phyloP scores from a whole-genome alignment of 495 filamentous ascomycete species.

The Trichocladium uniseriatum region DNA sequence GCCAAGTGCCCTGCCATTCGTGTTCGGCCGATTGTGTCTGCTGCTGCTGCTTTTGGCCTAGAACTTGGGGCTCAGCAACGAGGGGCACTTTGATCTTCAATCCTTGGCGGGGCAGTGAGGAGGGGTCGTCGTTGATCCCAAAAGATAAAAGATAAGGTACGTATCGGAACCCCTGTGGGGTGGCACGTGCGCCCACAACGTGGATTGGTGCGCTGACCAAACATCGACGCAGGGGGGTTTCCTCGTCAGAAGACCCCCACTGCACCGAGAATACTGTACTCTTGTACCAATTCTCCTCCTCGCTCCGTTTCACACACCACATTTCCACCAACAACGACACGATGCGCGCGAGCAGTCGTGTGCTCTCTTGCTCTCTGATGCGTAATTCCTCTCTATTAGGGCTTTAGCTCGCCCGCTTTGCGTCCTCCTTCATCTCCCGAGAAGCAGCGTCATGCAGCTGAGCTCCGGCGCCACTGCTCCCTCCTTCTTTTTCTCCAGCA shows the following conservation, averaged over 20 bases:
- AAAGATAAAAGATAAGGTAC: background rate
- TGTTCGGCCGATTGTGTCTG: too few relatives aligned
- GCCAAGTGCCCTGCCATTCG: too few relatives aligned
- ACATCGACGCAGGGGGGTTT: slow-evolving; percentile 1
- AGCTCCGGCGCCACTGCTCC: background rate
- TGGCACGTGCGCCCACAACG: slow-evolving; percentile 10
- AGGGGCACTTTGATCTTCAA: too few relatives aligned
- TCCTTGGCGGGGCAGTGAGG: slow-evolving; percentile 16
- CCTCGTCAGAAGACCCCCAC: slow-evolving; percentile 16
- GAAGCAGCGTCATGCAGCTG: background rate
- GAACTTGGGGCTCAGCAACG: too few relatives aligned
- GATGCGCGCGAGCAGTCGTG: background rate
- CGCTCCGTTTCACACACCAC: background rate
- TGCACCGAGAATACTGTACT: slow-evolving; percentile 21
- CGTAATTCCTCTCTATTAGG: background rate
- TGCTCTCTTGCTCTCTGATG: background rate
- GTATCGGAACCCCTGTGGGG: background rate
- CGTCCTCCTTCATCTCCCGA: background rate
- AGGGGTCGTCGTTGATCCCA: background rate
- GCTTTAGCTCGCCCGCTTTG: background rate
- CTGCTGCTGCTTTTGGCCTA: too few relatives aligned
- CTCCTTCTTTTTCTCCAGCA: too few relatives aligned
- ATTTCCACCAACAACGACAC: background rate
- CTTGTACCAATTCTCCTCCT: slow-evolving; percentile 13
- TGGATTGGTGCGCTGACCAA: slow-evolving; percentile 6